Conservation (phyloP, 129 eudicot species). For the Oenanthe sinensis region DNA sequence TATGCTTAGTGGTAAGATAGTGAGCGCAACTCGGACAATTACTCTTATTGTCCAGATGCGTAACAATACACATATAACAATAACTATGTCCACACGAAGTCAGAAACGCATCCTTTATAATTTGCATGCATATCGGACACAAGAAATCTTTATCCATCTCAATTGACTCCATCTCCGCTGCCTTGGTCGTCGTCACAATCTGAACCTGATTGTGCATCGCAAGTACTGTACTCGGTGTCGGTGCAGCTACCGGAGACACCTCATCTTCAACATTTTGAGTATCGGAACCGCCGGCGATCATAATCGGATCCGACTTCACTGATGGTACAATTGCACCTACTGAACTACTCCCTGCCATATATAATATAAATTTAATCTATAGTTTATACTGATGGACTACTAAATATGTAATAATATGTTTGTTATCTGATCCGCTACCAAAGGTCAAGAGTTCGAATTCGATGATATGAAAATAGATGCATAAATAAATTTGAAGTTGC, state of each 20-base stretch:
- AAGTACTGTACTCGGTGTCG: no score
- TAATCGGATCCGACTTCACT: constrained; percentile 46
- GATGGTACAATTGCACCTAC: constrained; percentile 61
- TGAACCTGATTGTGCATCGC: neutral
- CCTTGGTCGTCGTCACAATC: constrained; percentile 8
- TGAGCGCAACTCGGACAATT: constrained; percentile 82
- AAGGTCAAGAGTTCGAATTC: neutral
- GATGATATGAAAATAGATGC: neutral
- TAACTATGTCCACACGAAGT: constrained; percentile 89
- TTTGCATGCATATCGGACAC: constrained; percentile 96
- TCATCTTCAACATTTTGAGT: no score
- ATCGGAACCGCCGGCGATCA: constrained; percentile 6
- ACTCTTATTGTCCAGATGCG: constrained; percentile 75
- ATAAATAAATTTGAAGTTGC: no score
- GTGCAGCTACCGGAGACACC: constrained; percentile 10
- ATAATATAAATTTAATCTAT: no score
- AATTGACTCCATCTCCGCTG: constrained; percentile 15
- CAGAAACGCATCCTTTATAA: constrained; percentile 74
- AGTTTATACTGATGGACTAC: no score
- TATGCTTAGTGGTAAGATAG: constrained; percentile 44
- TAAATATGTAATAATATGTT: neutral
- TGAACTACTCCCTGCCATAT: constrained; percentile 31
- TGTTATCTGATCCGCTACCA: no score
- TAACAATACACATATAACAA: constrained; percentile 80
- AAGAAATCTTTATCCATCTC: constrained; percentile 53